These are phyloP conservation scores for Paraglomus brasilianum DNA, from an alignment of 192 early-diverging fungal species.

Conservation along the genomic window DNA sequence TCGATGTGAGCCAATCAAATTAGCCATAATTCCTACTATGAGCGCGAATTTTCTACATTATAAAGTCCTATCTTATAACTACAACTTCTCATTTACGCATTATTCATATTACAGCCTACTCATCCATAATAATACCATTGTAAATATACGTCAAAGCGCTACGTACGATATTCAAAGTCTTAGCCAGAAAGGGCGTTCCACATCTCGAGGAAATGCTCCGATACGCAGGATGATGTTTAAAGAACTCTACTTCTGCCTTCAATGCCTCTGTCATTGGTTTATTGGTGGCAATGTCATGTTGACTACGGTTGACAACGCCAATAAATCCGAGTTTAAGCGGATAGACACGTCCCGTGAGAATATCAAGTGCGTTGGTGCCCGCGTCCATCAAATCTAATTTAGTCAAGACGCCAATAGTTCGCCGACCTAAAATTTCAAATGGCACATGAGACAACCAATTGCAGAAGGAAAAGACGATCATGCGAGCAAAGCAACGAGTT, in stretches of 20 bases:
- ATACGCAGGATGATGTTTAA: constrained; percentile 70
- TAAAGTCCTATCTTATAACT: too few species aligned
- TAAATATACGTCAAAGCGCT: too few species aligned
- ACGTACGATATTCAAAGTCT: constrained; percentile 61
- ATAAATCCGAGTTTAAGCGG: constrained; percentile 80
- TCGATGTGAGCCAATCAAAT: neutral
- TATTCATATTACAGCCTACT: too few species aligned
- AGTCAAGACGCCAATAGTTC: constrained; percentile 79
- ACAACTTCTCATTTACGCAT: too few species aligned
- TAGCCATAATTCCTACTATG: too few species aligned
- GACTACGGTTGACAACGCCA: constrained; percentile 80
- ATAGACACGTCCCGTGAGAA: constrained; percentile 72
- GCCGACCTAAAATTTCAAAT: constrained; percentile 33
- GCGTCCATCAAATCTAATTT: constrained; percentile 87
- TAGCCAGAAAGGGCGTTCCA: constrained; percentile 68
- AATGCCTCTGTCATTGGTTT: constrained; percentile 74
- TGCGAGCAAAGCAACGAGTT: neutral
- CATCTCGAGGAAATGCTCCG: constrained; percentile 67
- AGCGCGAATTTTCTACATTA: too few species aligned
- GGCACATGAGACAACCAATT: neutral
- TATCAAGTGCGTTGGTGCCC: constrained; percentile 79
- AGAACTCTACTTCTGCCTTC: constrained; percentile 65
- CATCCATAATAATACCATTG: too few species aligned
- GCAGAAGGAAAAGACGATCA: neutral
- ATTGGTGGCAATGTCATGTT: constrained; percentile 70